Conservation (phyloP, 2,329 filamentous ascomycete genomes). For the Onygenales sp. region DNA sequence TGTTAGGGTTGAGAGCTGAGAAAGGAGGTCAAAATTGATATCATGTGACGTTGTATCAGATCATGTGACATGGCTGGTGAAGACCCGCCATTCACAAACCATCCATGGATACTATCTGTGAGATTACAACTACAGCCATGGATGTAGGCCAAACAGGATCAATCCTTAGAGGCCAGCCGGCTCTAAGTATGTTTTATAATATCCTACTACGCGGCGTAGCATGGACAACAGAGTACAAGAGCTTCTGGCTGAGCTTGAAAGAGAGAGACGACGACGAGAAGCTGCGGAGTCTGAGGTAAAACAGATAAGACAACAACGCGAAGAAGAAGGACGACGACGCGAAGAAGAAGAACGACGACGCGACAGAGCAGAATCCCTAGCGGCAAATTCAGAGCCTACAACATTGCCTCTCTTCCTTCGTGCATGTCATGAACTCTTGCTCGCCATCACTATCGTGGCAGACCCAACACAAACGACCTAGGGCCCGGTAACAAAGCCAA, state of each 20-base stretch:
- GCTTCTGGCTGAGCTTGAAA: constrained; percentile 1
- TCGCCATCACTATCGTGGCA: constrained; percentile 7
- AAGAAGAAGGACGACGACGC: background rate
- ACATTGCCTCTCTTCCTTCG: constrained; percentile 3
- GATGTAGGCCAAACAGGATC: too few species aligned
- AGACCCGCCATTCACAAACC: too few species aligned
- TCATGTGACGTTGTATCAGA: too few species aligned
- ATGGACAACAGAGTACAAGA: constrained; percentile 2
- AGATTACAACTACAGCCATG: too few species aligned
- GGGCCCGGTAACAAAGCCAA: constrained; percentile 10
- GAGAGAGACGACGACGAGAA: constrained; percentile 1
- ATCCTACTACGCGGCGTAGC: background rate
- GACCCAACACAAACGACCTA: constrained; percentile 10
- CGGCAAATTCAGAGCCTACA: constrained; percentile 1
- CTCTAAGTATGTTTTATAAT: too few species aligned
- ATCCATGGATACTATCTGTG: too few species aligned
- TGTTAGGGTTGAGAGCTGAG: too few species aligned
- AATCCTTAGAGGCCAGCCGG: too few species aligned
- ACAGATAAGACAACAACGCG: constrained; percentile 14
- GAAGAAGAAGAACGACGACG: background rate
- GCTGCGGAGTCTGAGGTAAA: constrained; percentile 16
- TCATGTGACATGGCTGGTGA: too few species aligned
- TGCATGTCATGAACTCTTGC: constrained; percentile 8
- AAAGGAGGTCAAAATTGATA: too few species aligned
- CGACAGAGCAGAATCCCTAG: constrained; percentile 2